phyloP scores from a whole-genome alignment of 164 flowering plant species.

The Aristolochia californica region DNA sequence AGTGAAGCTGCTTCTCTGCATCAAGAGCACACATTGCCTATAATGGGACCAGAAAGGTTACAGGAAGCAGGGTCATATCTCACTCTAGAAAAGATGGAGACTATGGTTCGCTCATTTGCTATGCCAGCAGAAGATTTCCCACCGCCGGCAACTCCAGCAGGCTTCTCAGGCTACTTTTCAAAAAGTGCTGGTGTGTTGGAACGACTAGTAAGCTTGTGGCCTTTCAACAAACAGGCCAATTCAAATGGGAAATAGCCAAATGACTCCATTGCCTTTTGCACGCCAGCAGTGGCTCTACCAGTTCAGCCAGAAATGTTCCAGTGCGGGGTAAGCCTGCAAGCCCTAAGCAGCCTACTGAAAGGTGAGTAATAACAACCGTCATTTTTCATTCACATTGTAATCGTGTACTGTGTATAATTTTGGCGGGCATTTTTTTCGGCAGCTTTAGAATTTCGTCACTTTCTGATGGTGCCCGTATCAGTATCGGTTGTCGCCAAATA shows the following conservation, averaged over 20 bases:
- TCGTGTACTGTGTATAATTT: too few species aligned
- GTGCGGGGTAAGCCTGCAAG: too few species aligned
- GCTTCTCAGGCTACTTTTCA: slow-evolving; percentile 92
- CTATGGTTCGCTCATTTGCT: slow-evolving; percentile 83
- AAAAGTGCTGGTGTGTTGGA: slow-evolving; percentile 81
- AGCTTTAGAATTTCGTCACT: too few species aligned
- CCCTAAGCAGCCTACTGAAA: neutral
- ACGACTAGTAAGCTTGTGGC: slow-evolving; percentile 91
- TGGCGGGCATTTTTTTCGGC: too few species aligned
- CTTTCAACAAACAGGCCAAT: slow-evolving; percentile 66
- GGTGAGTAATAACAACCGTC: neutral
- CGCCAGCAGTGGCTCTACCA: neutral
- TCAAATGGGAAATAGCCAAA: slow-evolving; percentile 31
- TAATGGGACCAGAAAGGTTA: slow-evolving; percentile 96
- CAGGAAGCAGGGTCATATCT: slow-evolving; percentile 88
- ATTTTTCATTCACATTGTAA: neutral
- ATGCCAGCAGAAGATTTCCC: slow-evolving; percentile 99
- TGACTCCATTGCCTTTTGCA: neutral
- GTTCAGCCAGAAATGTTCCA: too few species aligned
- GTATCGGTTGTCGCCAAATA: too few species aligned
- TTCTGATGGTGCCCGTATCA: too few species aligned
- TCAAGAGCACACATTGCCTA: slow-evolving; percentile 92
- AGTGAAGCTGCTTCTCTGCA: slow-evolving; percentile 62
- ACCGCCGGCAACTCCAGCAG: slow-evolving; percentile 64
- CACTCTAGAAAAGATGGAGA: slow-evolving; percentile 78